phyloP scores from a whole-genome alignment of 768 basidiomycete species.

The Brasilioporus rufonigricans region DNA sequence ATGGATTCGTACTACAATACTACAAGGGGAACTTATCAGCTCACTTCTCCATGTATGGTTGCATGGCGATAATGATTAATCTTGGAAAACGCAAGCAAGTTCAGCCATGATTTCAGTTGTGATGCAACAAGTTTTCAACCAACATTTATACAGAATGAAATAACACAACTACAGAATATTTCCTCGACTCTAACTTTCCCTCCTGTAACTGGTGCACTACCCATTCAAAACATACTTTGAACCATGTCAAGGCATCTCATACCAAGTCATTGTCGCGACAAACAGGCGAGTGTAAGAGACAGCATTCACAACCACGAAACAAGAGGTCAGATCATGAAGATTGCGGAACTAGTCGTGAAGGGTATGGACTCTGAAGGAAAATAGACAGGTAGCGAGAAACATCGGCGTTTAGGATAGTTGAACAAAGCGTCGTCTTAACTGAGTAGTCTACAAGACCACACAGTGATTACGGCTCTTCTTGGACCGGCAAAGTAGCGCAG shows the following conservation, averaged over 20 bases:
- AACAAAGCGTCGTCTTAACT: slow-evolving; percentile 15
- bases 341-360: slow-evolving; percentile 39
- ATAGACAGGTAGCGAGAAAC: slow-evolving; percentile 15
- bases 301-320: slow-evolving; percentile 17
- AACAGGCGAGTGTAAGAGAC: slow-evolving; percentile 1
- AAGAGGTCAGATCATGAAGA: slow-evolving; percentile 37
- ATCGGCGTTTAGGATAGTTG: slow-evolving; percentile 22
- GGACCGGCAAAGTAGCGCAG: slow-evolving; percentile 71
- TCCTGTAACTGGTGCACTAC: too few relatives aligned
- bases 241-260: neutral
- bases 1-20: too few relatives aligned
- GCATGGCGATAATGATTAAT: too few relatives aligned
- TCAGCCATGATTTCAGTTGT: too few relatives aligned
- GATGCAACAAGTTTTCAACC: too few relatives aligned
- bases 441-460: slow-evolving; percentile 42
- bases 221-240: neutral
- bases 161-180: too few relatives aligned
- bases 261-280: neutral
- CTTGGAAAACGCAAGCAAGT: too few relatives aligned
- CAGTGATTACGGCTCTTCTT: slow-evolving; percentile 44
- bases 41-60: too few relatives aligned
- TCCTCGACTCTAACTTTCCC: too few relatives aligned
- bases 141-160: too few relatives aligned
- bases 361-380: slow-evolving; percentile 33
- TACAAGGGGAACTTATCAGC: too few relatives aligned